A percentile compares a stretch with the other conserved stretches of the same genome.
phyloP scores from a whole-genome alignment of 441 rosid genomes.

The Gossypium schwendimanii region DNA sequence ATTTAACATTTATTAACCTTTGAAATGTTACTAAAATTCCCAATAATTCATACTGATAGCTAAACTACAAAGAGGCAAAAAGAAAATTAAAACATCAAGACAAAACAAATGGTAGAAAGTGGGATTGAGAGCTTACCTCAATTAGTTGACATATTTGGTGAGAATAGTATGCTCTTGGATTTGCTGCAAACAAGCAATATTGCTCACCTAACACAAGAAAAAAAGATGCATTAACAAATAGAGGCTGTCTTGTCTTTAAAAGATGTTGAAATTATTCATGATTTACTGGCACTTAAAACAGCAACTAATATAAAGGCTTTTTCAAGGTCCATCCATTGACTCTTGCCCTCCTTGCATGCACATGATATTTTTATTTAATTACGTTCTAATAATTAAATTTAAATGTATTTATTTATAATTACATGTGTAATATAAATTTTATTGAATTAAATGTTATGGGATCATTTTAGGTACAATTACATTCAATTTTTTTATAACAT shows the following conservation, averaged over 20 bases:
- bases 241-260: constrained; percentile 12
- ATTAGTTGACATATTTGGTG: constrained; percentile 17
- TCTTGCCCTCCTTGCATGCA: constrained; percentile 10
- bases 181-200: background rate
- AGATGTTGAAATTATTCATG: constrained; percentile 8
- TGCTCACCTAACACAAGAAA: constrained; percentile 17
- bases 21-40: background rate
- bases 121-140: constrained; percentile 14
- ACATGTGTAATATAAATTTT: no score
- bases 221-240: constrained; percentile 9
- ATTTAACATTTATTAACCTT: background rate
- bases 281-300: constrained; percentile 12
- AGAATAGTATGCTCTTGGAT: constrained; percentile 1
- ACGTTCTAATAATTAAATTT: background rate
- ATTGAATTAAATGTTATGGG: no score
- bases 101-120: no score
- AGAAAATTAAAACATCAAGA: background rate
- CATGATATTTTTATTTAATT: background rate
- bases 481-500: no score
- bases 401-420: no score
- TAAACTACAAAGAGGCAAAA: background rate
- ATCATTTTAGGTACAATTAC: no score
- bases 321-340: constrained; percentile 23
- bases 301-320: background rate
- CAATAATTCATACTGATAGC: background rate